Base-by-base conservation (phyloP, 2,329 filamentous ascomycete species). In the Exophiala alcalophila region DNA sequence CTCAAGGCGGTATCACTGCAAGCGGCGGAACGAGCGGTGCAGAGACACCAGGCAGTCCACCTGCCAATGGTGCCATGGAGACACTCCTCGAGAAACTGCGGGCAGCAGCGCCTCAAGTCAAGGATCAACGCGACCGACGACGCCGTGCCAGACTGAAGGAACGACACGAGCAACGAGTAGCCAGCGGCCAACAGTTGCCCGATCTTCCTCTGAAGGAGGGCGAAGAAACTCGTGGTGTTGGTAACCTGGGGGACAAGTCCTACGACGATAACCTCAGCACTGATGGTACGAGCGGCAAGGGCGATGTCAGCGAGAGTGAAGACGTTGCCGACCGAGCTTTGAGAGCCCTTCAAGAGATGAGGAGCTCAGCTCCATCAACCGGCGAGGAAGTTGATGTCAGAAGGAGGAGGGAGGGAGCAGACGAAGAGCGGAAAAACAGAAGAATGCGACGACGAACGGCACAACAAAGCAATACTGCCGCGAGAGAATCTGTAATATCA, bases 31-130 rank as follows among this genome's bases (percentile, higher is more conserved):
- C 30, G 12, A 50, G 48, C 20, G 52, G 52, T 12, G 45, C 49
- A 10, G 50, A 48, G 21, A 53, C 52, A 19, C 52, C 49, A 20
- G 51, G 49, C 23, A 84, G 83, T 2, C 84, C 87, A 16, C 76
- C 77, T 21, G 83, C 80, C 42, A 88, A 87, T 5, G 92, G 91
- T 40, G 92, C 90, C 38, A 97, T 98, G 90, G 92, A 98, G 68
- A 87, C 85, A 27, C 72, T 98, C 16, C 78, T 98, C 34, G 88
- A 96, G 78, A 97, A 97, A 67, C 72, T 98, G 42, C 84, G 92
- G 44, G 90, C 89, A 42, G 92, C 92, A 1, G 91, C 90, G 42
- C 91, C 92, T 20, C 87, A 95, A 68, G 80, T 86, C 19, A 77
- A 86, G 63, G 90, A 96, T 63, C 85, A 94, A 64, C 80, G 91